Evolutionary conservation across 192 early-diverging fungal genomes (phyloP).

Genomic region (Coemansia brasiliensis): DNA sequence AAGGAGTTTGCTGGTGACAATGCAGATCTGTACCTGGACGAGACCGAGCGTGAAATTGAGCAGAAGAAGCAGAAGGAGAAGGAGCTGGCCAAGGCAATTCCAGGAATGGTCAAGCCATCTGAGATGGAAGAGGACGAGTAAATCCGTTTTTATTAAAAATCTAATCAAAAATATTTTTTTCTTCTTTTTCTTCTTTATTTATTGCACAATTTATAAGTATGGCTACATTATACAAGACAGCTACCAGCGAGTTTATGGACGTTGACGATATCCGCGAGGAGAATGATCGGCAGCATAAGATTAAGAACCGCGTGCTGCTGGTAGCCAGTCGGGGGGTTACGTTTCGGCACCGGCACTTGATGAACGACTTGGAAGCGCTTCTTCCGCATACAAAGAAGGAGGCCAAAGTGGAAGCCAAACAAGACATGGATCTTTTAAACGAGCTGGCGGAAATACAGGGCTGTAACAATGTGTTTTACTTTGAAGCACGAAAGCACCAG

Average conservation of each 20-base stretch:
- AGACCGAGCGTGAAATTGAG: conserved; percentile 83
- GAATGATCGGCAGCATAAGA: conserved; percentile 61
- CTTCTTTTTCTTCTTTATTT: background rate
- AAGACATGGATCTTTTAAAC: conserved; percentile 83
- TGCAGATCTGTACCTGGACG: conserved; percentile 83
- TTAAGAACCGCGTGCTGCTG: conserved; percentile 88
- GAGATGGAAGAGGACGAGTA: conserved; percentile 63
- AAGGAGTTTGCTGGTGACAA: conserved; percentile 93
- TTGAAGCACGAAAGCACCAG: conserved; percentile 88
- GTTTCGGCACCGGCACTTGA: conserved; percentile 85
- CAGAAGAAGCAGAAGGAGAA: conserved; percentile 75
- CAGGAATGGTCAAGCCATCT: conserved; percentile 96
- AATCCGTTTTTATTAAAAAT: background rate
- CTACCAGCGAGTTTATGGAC: conserved; percentile 43
- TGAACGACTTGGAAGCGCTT: conserved; percentile 83
- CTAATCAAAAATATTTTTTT: conserved; percentile 9
- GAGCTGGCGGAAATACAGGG: conserved; percentile 95
- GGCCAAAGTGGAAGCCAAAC: conserved; percentile 90
- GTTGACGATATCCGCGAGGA: conserved; percentile 50
- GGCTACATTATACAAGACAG: conserved; percentile 50
- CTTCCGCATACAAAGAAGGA: conserved; percentile 97
- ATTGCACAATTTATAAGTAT: conserved; percentile 13
- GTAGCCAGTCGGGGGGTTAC: conserved; percentile 86
- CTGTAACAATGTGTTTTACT: conserved; percentile 98
- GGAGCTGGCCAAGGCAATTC: conserved; percentile 82